phyloP scores from a whole-genome alignment of 305 asterid species.

The Rubia peregrina region DNA sequence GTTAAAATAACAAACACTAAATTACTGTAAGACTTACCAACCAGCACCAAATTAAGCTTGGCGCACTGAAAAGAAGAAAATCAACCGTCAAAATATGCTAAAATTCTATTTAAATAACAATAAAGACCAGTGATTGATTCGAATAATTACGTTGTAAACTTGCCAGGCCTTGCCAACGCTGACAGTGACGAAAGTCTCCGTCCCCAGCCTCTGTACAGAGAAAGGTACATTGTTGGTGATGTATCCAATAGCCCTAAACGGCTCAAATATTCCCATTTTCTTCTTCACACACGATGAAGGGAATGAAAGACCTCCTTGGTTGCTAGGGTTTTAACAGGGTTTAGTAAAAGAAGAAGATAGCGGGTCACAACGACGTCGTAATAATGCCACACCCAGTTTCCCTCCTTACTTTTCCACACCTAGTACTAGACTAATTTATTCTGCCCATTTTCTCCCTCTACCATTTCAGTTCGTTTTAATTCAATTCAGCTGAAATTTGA shows the following conservation, averaged over 20 bases:
- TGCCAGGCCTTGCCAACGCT: constrained; percentile 90
- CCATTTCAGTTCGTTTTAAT: too few species aligned
- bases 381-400: neutral
- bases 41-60: constrained; percentile 77
- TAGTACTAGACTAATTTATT: too few species aligned
- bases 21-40: constrained; percentile 38
- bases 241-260: constrained; percentile 80
- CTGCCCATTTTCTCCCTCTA: too few species aligned
- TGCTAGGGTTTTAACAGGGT: constrained; percentile 2
- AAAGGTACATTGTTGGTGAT: constrained; percentile 68
- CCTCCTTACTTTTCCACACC: too few species aligned
- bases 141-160: constrained; percentile 54
- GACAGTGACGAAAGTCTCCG: constrained; percentile 87
- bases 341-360: neutral
- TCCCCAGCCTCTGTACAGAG: constrained; percentile 80
- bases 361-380: neutral
- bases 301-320: neutral
- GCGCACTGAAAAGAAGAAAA: constrained; percentile 48
- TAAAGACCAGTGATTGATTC: neutral
- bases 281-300: neutral
- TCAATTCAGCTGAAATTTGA: too few species aligned
- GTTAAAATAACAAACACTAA: neutral
- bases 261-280: constrained; percentile 74
- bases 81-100: neutral
- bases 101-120: neutral